Evolutionary conservation across 2,329 filamentous ascomycete genomes (phyloP).

Genomic region (Sporothrix schenckii): DNA sequence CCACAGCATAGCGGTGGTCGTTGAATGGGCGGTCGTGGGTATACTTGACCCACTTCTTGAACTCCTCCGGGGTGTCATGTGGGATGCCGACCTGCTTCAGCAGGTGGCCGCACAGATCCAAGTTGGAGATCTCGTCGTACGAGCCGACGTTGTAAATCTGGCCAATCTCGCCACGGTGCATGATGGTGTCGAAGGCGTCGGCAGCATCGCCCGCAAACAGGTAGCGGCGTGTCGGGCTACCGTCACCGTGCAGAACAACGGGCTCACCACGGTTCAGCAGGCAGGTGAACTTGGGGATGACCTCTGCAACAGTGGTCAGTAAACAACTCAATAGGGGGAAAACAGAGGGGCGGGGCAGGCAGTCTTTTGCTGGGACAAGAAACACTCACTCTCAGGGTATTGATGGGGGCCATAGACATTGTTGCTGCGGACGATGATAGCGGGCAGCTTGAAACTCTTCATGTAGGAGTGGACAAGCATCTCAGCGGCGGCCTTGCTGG

Average conservation of each 20-base stretch:
- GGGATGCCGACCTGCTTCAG: slow-evolving; percentile 64
- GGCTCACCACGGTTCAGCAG: slow-evolving; percentile 68
- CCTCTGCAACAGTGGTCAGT: slow-evolving; percentile 56
- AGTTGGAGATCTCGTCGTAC: slow-evolving; percentile 74
- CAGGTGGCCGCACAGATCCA: slow-evolving; percentile 67
- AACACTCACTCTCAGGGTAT: slow-evolving; percentile 71
- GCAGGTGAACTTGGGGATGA: slow-evolving; percentile 80
- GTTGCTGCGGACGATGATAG: slow-evolving; percentile 79
- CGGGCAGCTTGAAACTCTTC: slow-evolving; percentile 78
- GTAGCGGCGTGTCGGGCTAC: slow-evolving; percentile 73
- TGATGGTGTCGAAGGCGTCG: slow-evolving; percentile 80
- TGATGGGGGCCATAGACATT: slow-evolving; percentile 87
- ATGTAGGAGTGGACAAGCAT: slow-evolving; percentile 87
- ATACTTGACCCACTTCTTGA: slow-evolving; percentile 70
- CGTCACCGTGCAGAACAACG: slow-evolving; percentile 75
- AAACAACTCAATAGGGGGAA: background rate
- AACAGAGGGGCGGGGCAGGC: background rate
- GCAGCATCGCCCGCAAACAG: slow-evolving; percentile 78
- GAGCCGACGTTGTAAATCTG: slow-evolving; percentile 84
- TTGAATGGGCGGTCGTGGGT: slow-evolving; percentile 79
- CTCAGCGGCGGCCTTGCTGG: slow-evolving; percentile 79
- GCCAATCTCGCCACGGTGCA: slow-evolving; percentile 73
- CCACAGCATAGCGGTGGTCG: slow-evolving; percentile 72
- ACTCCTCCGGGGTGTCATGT: slow-evolving; percentile 54
- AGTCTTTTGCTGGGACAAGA: too few relatives aligned